These are phyloP conservation scores for Phialophora verrucosa DNA, from an alignment of 2,329 filamentous ascomycete genomes.

Conservation along the genomic window DNA sequence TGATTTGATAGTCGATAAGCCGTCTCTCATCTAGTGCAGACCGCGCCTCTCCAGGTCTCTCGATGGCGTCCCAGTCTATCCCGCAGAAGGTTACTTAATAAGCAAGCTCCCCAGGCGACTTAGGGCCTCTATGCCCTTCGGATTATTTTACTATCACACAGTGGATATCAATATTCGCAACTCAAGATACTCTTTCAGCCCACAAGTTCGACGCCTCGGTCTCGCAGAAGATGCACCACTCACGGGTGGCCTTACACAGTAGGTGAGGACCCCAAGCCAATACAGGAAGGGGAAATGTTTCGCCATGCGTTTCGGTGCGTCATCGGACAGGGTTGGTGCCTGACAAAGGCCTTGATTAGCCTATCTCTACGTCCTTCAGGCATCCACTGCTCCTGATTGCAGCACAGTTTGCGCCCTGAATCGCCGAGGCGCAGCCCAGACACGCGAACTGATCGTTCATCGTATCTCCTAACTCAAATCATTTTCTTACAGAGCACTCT, in stretches of 20 bases:
- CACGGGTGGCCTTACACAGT: background rate
- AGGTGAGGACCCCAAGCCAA: background rate
- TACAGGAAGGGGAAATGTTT: background rate
- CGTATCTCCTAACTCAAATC: background rate
- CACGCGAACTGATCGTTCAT: background rate
- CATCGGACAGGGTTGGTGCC: background rate
- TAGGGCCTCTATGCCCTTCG: too few relatives aligned
- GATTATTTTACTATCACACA: too few relatives aligned
- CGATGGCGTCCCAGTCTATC: too few relatives aligned
- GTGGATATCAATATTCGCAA: background rate
- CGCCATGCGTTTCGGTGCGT: background rate
- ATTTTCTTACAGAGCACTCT: background rate
- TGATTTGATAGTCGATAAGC: too few relatives aligned
- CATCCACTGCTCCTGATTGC: background rate
- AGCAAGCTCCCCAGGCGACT: too few relatives aligned
- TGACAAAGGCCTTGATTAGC: background rate
- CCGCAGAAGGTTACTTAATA: too few relatives aligned
- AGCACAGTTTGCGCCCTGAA: background rate
- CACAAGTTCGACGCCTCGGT: background rate
- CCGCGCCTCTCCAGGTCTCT: too few relatives aligned
- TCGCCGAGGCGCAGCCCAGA: background rate
- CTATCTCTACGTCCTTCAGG: background rate
- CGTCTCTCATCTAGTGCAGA: too few relatives aligned
- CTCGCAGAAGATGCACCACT: background rate
- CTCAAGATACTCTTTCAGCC: background rate